Base-by-base conservation (phyloP, 352 stramenopile species). In the Pythium dissimile region DNA sequence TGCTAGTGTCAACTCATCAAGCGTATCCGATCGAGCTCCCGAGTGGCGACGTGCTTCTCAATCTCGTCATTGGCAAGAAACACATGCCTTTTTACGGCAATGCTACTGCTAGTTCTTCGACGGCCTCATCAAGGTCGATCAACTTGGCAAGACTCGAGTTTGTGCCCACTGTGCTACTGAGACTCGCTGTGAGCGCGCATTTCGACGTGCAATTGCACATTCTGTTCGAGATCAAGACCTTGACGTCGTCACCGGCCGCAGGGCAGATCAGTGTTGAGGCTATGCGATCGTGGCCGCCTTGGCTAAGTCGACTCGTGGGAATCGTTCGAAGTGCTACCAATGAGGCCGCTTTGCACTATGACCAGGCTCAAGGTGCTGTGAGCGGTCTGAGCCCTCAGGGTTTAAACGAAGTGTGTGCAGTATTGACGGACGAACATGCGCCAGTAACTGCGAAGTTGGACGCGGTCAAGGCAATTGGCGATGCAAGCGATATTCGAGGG, bases 261-360 rank as follows among this genome's bases (percentile, higher is more conserved):
- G 76, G 77, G 10, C 72, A 86, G 38, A 80, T 52, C 16, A 58
- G 81, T 23, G 82, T 85, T 51, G 83, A 92, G 66, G 57, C 75
- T n/a, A 78, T 90, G 44, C 69, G 83, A 35, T 87, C 80, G 3
- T 92, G 82, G 82, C 80, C 82, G 26, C 64, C 73, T 13, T 92
- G 79, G 82, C 55, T 92, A 24, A 67, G 64, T 50, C 78, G 72
- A 32, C 54, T 89, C 9, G 65, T 72, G 49, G 72, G 67, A 38
- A 60, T 86, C n/a, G 26, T 49, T 15, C 11, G 23, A 13, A 37
- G 34, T 3, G 46, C 45, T 9, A 41, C 11, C 21, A 21, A 1
- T 21, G n/a, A 26, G 1, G 24, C 7, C 1, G 18, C 5, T 26
- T 10, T 42, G n/a, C 16, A 42, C 13, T 2, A 18, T 16, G 8